Conservation (phyloP, 2,329 filamentous ascomycete species). For the Thelonectria discophora region DNA sequence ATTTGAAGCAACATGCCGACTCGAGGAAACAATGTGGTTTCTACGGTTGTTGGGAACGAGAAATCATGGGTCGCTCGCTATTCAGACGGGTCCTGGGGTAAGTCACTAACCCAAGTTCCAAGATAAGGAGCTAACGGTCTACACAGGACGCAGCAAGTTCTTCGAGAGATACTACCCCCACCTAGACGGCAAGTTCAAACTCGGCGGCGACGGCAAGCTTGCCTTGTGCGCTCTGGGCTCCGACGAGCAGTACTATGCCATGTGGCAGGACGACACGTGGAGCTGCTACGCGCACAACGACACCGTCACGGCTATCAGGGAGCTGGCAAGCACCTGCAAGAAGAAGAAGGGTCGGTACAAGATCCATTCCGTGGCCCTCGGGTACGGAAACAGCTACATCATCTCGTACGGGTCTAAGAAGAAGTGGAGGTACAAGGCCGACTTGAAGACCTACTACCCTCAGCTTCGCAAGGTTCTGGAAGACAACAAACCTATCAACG, state of each 20-base stretch:
- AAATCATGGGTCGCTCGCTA: conserved; percentile 14
- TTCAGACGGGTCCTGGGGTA: conserved; percentile 14
- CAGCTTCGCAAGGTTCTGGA: not conserved
- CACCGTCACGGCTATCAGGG: not conserved
- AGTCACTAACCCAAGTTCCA: not conserved
- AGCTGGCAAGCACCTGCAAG: not conserved
- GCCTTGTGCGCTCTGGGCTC: conserved; percentile 10
- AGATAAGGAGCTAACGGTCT: not conserved
- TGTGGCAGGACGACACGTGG: conserved; percentile 8
- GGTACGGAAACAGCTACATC: conserved; percentile 7
- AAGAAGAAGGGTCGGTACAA: not conserved
- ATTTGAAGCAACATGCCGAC: not conserved
- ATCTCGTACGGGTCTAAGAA: conserved; percentile 3
- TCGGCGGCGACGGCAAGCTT: not conserved
- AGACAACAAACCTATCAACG: not conserved
- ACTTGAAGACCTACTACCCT: conserved; percentile 9
- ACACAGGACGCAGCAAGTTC: not conserved
- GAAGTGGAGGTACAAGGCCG: not conserved
- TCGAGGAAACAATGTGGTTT: not conserved
- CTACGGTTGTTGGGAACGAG: not conserved
- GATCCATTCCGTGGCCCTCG: conserved; percentile 6
- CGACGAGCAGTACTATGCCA: not conserved
- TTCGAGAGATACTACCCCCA: conserved; percentile 4
- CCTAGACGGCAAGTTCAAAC: not conserved
- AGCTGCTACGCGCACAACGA: conserved; percentile 3